Base-by-base conservation (phyloP, 495 filamentous ascomycete genomes). In the Aspergillus kassunensis region DNA sequence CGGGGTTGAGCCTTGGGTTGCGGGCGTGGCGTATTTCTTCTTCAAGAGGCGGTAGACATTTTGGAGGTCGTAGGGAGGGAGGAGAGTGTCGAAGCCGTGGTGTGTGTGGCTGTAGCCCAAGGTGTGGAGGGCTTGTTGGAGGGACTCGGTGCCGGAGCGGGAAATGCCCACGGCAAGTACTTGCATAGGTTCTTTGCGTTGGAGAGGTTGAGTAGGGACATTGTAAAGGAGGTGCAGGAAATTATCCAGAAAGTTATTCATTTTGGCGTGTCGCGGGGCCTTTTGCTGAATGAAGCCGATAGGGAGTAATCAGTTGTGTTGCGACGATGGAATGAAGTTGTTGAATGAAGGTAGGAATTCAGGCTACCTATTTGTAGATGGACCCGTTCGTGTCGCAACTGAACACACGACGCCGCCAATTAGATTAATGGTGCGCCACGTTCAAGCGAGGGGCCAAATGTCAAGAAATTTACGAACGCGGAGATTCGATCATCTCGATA, bases 91-190 rank as follows among this genome's bases (percentile, higher is more conserved):
- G 46, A 60, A 62, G 10, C 62, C 59, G 43, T 65, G 59, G 39
- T 60, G 48, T 15, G 55, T 56, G 44, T 64, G 64, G 11, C 62
- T 43, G 44, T 40, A 57, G 24, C 60, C 60, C 0, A 64, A 44
- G 12, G 56, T 55, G 39, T 62, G 55, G 1, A 68, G 55, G 8
- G 62, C 63, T 20, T 54, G 48, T n/a, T 61, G 58, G 11, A 68
- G 57, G 19, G 60, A 65, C 21, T 66, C 65, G 15, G 65, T 68
- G 9, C 51, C 65, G 10, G 62, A 58, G 34, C 65, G 47, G 16
- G 65, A 61, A 24, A 65, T 60, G 8, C 65, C 62, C 10, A 68
- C 49, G 13, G 59, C 57, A 5, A 68, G 54, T 10, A 66, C 55
- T 47, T 62, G 51, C 60, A 66, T 64, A 3, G 53, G 58, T 36